Evolutionary conservation across 1,139 yeast species (phyloP), one percentile per base, ranked within the genome.

Genomic region (Eremothecium sinecaudum): DNA sequence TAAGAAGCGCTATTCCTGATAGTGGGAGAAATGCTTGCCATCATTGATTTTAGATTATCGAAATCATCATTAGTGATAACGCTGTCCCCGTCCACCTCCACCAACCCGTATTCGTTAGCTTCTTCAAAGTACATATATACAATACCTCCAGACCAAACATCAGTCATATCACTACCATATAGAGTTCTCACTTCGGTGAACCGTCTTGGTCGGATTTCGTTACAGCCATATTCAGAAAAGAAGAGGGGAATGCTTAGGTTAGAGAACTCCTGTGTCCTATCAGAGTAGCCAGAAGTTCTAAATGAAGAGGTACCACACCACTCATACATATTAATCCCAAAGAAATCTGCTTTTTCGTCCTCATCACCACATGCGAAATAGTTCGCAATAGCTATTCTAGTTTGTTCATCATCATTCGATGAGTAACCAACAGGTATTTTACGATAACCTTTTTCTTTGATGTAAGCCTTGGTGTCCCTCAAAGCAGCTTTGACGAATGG

Each of bases 281-380:
- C 76, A 44, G 65, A 58, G 64, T 79, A 86, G 45, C 95, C 95
- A 29, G 94, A 81, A 10, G 56, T 43, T 31, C 59, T 43, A 65
- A 67, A 84, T 37, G 73, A 58, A 14, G 90, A 74, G 29, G 61
- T 50, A 46, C 95, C 95, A 69, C 96, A 84, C 95, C 95, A 86
- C 66, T 81, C 92, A 67, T 86, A 86, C 84, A 81, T 81, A 72
- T 86, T 86, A 53, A 84, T 77, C 65, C 94, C 95, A 59, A 80
- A 84, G 67, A 86, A 83, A 61, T 86, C 95, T 37, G 92, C 92
- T 47, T 69, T 69, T 29, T 59, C 76, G 36, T 69, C 77, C 15
- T 58, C 61, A 41, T 68, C 73, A 58, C 90, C 90, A 63, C 90
- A 80, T 28, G 79, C 69, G 52, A 80, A 79, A 62, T 75, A 80